Evolutionary conservation across 2,329 filamentous ascomycete genomes (phyloP), one percentile per base, ranked within the genome.

Genomic region (Colletotrichum sp.): DNA sequence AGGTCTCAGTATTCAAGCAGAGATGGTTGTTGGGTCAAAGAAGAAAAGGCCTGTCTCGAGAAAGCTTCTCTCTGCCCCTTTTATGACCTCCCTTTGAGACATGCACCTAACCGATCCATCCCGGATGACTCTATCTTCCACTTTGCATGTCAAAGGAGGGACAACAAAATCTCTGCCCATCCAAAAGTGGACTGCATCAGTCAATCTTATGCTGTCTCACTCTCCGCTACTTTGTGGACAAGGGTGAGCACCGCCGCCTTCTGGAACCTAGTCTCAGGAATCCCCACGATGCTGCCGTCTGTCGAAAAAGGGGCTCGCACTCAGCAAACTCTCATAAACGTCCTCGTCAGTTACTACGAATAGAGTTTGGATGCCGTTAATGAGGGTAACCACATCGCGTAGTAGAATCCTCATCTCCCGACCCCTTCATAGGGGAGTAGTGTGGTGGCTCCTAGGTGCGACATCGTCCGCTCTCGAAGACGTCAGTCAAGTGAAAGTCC

Each of bases 361-460:
- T 4, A n/a, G 3, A 12, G 38, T 48, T 1, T 0, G 18, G 12
- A 48, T 7, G 38, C 38, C 18, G 18, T 9, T 0, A 1, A 48
- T 48, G 9, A 48, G 5, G 18, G 12, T n/a, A 43, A 18, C 36
- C 8, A n/a, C 1, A 48, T 48, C 9, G 18, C 38, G 6, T n/a
- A 4, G 18, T 2, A 0, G 0, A 7, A n/a, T 12, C 18, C 1
- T n/a, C 9, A 6, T 7, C 38, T 48, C 6, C 9, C 3, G 6
- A 21, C 38, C 5, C 18, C 18, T 48, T 48, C 18, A 18, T n/a
- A 12, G 16, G 38, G 18, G 38, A 12, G 9, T 7, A 48, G 18
- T n/a, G 9, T 48, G 3, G 38, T n/a, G 18, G 9, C 9, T n/a
- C 18, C 38, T n/a, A 0, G 5, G 9, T 43, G 18, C 18, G 18